Percentiles rank a stretch among this genome's conserved stretches.
These are phyloP conservation scores for Antitrichia curtipendula DNA, from an alignment of 225 moss, liverwort and hornwort species.

Conservation along the genomic window DNA sequence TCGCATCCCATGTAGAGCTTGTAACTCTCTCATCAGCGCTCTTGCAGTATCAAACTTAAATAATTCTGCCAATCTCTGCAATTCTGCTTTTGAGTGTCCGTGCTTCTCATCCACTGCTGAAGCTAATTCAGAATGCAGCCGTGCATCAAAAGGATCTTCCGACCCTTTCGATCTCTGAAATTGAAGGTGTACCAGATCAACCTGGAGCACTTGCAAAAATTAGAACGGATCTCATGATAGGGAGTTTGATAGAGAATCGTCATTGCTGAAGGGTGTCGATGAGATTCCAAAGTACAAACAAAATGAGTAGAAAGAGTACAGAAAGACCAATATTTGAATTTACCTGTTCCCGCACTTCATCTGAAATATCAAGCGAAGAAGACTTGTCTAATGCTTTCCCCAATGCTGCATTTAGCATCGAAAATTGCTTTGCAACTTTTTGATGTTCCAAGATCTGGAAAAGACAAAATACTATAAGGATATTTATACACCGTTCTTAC, in stretches of 20 bases:
- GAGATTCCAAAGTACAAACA: not conserved
- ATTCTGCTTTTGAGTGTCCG: constrained; percentile 11
- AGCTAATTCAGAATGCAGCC: constrained; percentile 31
- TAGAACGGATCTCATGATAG: not conserved
- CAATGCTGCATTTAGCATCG: constrained; percentile 33
- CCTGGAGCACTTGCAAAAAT: constrained; percentile 12
- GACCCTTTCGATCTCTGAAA: constrained; percentile 61
- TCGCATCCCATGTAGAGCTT: constrained; percentile 54
- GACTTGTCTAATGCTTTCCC: constrained; percentile 49
- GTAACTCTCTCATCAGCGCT: constrained; percentile 38
- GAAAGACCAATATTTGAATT: not conserved
- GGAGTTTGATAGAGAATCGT: not conserved
- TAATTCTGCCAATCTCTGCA: constrained; percentile 34
- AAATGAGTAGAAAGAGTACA: not conserved
- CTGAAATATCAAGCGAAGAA: constrained; percentile 50
- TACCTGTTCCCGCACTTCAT: constrained; percentile 84
- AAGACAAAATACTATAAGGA: not conserved
- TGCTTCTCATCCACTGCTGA: constrained; percentile 10
- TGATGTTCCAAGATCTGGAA: constrained; percentile 47
- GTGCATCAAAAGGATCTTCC: constrained; percentile 39
- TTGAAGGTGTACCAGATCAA: constrained; percentile 66
- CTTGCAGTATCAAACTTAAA: constrained; percentile 48
- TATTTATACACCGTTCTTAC: not conserved
- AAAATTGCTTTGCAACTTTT: constrained; percentile 39
- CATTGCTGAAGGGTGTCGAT: not conserved